phyloP scores from a whole-genome alignment of 1,284 basidiomycete species.

The Ceratobasidium sp. region DNA sequence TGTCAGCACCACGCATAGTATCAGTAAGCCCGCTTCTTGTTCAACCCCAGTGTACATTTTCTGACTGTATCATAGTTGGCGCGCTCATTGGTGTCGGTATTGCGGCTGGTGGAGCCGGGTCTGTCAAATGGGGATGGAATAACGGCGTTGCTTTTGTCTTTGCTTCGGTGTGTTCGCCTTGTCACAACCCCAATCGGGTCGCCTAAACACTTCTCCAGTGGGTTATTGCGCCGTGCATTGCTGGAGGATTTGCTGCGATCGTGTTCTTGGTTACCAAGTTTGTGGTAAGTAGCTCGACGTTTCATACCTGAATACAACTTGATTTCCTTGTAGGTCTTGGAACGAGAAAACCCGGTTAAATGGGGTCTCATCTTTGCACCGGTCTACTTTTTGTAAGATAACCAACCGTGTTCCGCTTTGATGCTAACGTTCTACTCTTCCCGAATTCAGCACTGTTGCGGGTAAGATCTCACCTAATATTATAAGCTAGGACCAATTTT shows the following conservation, averaged over 20 bases:
- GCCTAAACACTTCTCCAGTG: constrained; percentile 49
- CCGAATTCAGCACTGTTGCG: constrained; percentile 14
- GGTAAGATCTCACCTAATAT: constrained; percentile 12
- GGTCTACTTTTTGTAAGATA: constrained; percentile 53
- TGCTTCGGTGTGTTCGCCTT: constrained; percentile 51
- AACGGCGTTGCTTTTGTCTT: constrained; percentile 60
- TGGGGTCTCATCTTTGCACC: constrained; percentile 53
- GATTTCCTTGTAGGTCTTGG: constrained; percentile 7
- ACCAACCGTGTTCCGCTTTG: too few species aligned
- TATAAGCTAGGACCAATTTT: constrained; percentile 46
- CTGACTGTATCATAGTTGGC: constrained; percentile 60
- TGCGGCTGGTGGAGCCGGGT: constrained; percentile 56
- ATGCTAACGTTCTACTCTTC: not conserved
- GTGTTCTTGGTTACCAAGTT: constrained; percentile 56
- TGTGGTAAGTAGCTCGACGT: constrained; percentile 26
- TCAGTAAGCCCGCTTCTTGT: constrained; percentile 44
- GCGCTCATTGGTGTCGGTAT: constrained; percentile 61
- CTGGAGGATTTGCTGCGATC: constrained; percentile 58
- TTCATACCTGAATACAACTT: not conserved
- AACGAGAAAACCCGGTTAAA: constrained; percentile 51
- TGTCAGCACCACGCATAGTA: constrained; percentile 48
- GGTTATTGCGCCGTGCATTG: constrained; percentile 56
- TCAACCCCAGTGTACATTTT: constrained; percentile 52
- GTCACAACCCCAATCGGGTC: not conserved
- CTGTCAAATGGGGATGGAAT: constrained; percentile 63